These are phyloP conservation scores for Myotisia sp. DNA, from an alignment of 2,329 filamentous ascomycete genomes.

Conservation along the genomic window DNA sequence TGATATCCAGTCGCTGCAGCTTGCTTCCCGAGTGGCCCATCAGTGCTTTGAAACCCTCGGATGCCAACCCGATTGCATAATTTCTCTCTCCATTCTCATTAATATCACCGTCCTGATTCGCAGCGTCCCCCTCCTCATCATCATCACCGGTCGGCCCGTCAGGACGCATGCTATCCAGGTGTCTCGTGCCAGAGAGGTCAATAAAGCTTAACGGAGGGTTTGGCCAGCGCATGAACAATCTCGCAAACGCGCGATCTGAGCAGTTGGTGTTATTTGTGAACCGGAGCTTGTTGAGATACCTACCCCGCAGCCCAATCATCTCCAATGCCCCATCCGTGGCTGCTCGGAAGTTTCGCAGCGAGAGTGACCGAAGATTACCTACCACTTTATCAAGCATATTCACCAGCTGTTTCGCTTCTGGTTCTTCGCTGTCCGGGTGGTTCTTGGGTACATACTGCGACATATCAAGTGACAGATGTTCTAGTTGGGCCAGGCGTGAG, in stretches of 20 bases:
- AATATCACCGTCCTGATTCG: no score
- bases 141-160: constrained; percentile 34
- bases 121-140: constrained; percentile 31
- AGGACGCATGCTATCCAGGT: constrained; percentile 57
- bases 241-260: constrained; percentile 58
- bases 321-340: constrained; percentile 56
- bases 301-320: constrained; percentile 56
- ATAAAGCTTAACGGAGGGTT: constrained; percentile 57
- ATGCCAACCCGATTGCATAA: constrained; percentile 61
- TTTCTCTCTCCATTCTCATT: no score
- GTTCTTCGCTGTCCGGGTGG: constrained; percentile 26
- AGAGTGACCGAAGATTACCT: constrained; percentile 55
- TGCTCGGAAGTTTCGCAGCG: constrained; percentile 53
- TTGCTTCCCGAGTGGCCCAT: constrained; percentile 66
- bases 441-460: constrained; percentile 36
- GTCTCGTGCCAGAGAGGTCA: constrained; percentile 64
- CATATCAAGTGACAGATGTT: constrained; percentile 63
- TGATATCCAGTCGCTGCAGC: constrained; percentile 58
- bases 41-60: constrained; percentile 59
- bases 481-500: constrained; percentile 45
- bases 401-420: not conserved
- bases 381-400: not conserved
- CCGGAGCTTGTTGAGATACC: constrained; percentile 57
- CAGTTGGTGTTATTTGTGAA: constrained; percentile 62
- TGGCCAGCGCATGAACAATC: constrained; percentile 58